Conservation (phyloP, 2,329 filamentous ascomycete genomes). For the Phialophora expanda region DNA sequence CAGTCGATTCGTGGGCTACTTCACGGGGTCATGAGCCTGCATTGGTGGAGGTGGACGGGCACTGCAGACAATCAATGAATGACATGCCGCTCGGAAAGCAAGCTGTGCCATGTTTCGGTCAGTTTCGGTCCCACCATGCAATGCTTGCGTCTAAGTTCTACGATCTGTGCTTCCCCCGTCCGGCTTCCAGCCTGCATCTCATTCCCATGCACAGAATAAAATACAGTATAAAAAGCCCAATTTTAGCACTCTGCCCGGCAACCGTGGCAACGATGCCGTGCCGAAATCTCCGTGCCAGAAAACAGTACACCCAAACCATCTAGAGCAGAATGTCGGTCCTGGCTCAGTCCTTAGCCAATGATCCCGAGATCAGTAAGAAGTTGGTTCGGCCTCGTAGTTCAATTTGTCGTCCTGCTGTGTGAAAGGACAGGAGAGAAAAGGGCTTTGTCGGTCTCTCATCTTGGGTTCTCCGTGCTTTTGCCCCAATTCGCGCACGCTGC, state of each 20-base stretch:
- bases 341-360: not conserved
- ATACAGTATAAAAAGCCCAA: not conserved
- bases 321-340: not conserved
- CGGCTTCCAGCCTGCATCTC: not conserved
- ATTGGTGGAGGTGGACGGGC: not conserved
- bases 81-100: not conserved
- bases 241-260: not conserved
- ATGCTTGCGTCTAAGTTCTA: not conserved
- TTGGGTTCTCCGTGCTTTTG: not conserved
- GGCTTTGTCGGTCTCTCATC: not conserved
- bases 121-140: not conserved
- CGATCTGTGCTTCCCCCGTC: not conserved
- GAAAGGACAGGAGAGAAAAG: not conserved
- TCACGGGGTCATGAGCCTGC: slow-evolving; percentile 33
- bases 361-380: not conserved
- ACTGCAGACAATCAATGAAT: not conserved
- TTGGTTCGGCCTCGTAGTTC: not conserved
- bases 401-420: not conserved
- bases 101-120: not conserved
- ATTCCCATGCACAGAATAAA: not conserved
- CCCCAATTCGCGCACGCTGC: not conserved
- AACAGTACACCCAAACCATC: not conserved
- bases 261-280: not conserved
- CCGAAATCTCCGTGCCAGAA: not conserved
- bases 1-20: slow-evolving; percentile 37